Evolutionary conservation across 805 yeast genomes (phyloP).

Genomic region (Ogataea nakhonphanomensis): DNA sequence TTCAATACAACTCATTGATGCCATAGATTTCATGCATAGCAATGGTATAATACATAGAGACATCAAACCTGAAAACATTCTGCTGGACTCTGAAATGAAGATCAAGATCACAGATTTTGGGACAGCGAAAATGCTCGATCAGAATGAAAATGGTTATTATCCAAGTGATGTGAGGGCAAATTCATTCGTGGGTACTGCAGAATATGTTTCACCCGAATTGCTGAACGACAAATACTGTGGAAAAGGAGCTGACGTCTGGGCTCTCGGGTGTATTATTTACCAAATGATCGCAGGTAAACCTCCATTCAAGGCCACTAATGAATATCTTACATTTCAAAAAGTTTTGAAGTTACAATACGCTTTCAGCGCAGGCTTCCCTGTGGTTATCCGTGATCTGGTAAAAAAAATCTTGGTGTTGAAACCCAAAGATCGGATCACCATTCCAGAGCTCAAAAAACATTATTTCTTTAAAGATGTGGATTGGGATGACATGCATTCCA

Average conservation of each 20-base stretch:
- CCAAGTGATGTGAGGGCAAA: constrained; percentile 68
- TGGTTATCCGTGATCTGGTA: constrained; percentile 65
- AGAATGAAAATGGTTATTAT: constrained; percentile 47
- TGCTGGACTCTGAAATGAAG: constrained; percentile 57
- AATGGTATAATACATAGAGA: constrained; percentile 80
- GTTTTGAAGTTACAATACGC: constrained; percentile 78
- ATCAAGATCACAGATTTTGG: constrained; percentile 81
- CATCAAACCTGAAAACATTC: constrained; percentile 77
- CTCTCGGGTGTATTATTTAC: constrained; percentile 55
- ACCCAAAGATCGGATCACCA: constrained; percentile 60
- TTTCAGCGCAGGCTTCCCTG: constrained; percentile 81
- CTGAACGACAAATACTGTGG: constrained; percentile 68
- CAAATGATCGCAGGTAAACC: constrained; percentile 68
- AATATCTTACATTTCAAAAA: constrained; percentile 77
- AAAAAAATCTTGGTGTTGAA: constrained; percentile 62
- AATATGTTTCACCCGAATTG: constrained; percentile 78
- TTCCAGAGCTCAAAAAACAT: constrained; percentile 58
- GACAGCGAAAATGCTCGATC: constrained; percentile 71
- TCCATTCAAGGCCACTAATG: constrained; percentile 81
- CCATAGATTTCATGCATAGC: constrained; percentile 66
- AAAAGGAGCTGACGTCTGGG: constrained; percentile 60
- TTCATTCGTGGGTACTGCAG: constrained; percentile 85
- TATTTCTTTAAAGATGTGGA: constrained; percentile 55
- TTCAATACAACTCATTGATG: constrained; percentile 71
- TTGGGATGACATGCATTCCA: constrained; percentile 48